Evolutionary conservation across 768 basidiomycete species (phyloP), one percentile per base, ranked within the genome.

Genomic region (Leccinum sublutescens): DNA sequence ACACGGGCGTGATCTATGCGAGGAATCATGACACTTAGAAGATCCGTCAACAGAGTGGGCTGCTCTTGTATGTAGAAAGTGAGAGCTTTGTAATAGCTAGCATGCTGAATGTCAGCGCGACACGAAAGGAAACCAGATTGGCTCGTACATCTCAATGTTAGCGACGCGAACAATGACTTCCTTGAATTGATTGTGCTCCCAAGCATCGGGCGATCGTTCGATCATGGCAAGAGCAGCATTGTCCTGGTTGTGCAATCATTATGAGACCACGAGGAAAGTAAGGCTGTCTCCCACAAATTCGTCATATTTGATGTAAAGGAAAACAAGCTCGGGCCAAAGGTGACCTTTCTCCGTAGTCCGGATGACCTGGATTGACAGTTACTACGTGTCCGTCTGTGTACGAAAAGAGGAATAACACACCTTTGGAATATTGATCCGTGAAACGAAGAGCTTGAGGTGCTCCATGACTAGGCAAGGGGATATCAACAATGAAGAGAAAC

Each of bases 121-220:
- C 11, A 6, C 5, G 33, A 19, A 23, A 38, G 23, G 10, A 48
- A 52, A 14, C 6, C 38, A 12, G 43, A 38, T 5, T 53, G 53
- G 2, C 25, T 65, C 85, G 60, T 74, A 91, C 91, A 99, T 98
- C 78, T 99, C 97, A 62, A 98, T 85, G 69, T 99, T 99, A 51
- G 97, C 96, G 21, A 91, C 95, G 60, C 95, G 91, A 69, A 98
- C 92, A 56, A 97, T 84, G 58, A 97, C 88, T 66, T 98, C 97
- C 82, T 98, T 98, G 87, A 99, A 99, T 74, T 98, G 96, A 68
- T 93, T 95, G 78, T 99, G 97, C 58, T 99, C 97, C 95, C 95
- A 99, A 52, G 95, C 94, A 74, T 97, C 94, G n/a, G 93, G 85
- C 2, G 97, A 92, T 19, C 95, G 89, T 74, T 99, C 97, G 73